These are phyloP conservation scores for Novakomyces olei DNA, from an alignment of 805 yeast species.

Conservation along the genomic window DNA sequence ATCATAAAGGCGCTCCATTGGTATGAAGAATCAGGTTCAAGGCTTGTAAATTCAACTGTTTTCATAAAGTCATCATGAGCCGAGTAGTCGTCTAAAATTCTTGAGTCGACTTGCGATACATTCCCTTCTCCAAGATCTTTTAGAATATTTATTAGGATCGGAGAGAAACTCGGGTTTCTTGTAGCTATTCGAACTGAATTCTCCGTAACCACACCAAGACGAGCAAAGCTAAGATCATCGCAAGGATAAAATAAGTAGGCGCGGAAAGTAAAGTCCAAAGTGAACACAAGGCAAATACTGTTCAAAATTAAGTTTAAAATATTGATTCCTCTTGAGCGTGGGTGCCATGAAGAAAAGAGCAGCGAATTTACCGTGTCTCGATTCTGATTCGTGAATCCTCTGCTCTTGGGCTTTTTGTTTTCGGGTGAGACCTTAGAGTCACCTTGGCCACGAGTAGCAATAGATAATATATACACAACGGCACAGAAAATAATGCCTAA, in stretches of 20 bases:
- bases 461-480: no score
- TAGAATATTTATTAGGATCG: no score
- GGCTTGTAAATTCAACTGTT: slow-evolving; percentile 4
- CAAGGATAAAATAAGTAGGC: slow-evolving; percentile 7
- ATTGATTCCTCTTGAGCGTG: no score
- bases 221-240: slow-evolving; percentile 6
- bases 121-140: slow-evolving; percentile 2
- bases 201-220: slow-evolving; percentile 9
- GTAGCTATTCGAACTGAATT: slow-evolving; percentile 6
- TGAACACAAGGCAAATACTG: slow-evolving; percentile 4
- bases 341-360: no score
- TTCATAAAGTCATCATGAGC: slow-evolving; percentile 7
- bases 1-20: no score
- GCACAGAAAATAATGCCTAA: no score
- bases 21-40: slow-evolving; percentile 8
- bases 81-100: slow-evolving; percentile 3
- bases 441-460: no score
- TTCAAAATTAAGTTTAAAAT: no score
- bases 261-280: slow-evolving; percentile 7
- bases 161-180: slow-evolving; percentile 8
- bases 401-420: no score
- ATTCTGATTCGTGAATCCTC: no score
- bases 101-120: slow-evolving; percentile 5
- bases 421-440: no score
- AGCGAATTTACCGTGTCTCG: no score